Conservation (phyloP, 202 grass and related monocot genomes). For the Setaria italica region DNA sequence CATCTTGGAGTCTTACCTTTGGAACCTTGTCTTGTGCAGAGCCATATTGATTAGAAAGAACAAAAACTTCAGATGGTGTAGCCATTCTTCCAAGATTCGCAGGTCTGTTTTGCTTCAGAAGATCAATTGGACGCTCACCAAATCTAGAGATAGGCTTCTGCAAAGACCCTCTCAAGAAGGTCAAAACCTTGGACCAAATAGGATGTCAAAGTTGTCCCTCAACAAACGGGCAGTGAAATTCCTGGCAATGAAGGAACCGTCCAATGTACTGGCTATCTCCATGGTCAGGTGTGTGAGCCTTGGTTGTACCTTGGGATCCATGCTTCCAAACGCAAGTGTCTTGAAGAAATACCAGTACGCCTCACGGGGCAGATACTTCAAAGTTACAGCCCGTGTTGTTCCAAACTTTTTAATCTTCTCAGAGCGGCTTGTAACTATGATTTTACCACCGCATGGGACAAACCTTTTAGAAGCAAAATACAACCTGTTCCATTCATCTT, state of each 20-base stretch:
- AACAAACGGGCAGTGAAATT: not conserved
- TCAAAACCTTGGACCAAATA: not conserved
- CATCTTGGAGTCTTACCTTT: not conserved
- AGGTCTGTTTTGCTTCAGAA: not conserved
- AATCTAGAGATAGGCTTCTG: not conserved
- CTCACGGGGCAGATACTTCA: not conserved
- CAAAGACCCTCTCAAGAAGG: not conserved
- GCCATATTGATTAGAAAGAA: not conserved
- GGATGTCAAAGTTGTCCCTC: not conserved
- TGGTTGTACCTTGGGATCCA: not conserved
- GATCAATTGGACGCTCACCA: not conserved
- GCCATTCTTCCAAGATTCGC: not conserved
- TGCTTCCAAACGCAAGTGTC: not conserved
- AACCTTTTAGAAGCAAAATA: not conserved
- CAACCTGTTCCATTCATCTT: not conserved
- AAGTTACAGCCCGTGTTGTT: not conserved
- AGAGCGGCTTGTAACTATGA: not conserved
- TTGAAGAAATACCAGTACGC: conserved; percentile 36
- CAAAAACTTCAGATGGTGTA: not conserved
- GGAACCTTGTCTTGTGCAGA: not conserved
- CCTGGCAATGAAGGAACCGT: not conserved
- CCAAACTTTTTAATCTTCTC: not conserved
- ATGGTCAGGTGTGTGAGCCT: not conserved
- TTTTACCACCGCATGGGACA: not conserved
- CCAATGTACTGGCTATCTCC: not conserved